A percentile compares a stretch with the other conserved stretches of the same genome.
These are phyloP conservation scores for Coniferiporia sulphurascens DNA, from an alignment of 1,284 basidiomycete species.

Conservation along the genomic window DNA sequence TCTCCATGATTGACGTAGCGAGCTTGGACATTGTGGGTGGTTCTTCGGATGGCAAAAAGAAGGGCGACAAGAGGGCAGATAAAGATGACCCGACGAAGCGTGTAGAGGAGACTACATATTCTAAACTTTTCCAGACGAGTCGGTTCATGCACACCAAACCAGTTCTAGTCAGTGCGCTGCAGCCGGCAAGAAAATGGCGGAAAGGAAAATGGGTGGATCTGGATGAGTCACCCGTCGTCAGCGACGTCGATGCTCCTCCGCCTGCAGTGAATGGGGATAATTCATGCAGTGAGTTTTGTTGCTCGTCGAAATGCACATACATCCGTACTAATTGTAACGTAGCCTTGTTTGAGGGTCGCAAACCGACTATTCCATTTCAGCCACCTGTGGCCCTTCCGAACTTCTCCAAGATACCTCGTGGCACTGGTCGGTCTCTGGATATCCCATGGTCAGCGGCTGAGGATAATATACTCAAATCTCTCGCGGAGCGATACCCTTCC, in stretches of 20 bases:
- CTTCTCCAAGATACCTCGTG: constrained; percentile 30
- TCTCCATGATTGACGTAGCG: constrained; percentile 46
- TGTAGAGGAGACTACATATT: constrained; percentile 60
- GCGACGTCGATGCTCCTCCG: constrained; percentile 40
- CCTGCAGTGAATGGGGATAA: constrained; percentile 42
- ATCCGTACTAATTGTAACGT: constrained; percentile 1
- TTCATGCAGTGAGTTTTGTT: constrained; percentile 36
- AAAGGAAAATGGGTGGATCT: constrained; percentile 54
- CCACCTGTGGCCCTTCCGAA: constrained; percentile 30
- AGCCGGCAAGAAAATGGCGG: constrained; percentile 63
- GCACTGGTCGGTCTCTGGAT: constrained; percentile 35
- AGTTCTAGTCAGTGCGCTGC: constrained; percentile 61
- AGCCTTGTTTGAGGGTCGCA: constrained; percentile 55
- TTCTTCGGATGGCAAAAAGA: constrained; percentile 40
- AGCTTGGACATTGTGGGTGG: constrained; percentile 24
- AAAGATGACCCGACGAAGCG: constrained; percentile 68
- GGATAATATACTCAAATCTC: constrained; percentile 67
- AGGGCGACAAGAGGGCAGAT: constrained; percentile 51
- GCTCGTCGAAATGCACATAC: neutral
- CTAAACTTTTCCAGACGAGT: constrained; percentile 58
- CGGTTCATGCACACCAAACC: constrained; percentile 66
- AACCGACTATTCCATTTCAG: constrained; percentile 26
- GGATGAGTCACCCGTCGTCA: constrained; percentile 49
- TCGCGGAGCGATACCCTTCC: constrained; percentile 77
- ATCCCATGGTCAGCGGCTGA: constrained; percentile 77